Base-by-base conservation (phyloP, 306 rosid species). In the Fragaria ananassa region DNA sequence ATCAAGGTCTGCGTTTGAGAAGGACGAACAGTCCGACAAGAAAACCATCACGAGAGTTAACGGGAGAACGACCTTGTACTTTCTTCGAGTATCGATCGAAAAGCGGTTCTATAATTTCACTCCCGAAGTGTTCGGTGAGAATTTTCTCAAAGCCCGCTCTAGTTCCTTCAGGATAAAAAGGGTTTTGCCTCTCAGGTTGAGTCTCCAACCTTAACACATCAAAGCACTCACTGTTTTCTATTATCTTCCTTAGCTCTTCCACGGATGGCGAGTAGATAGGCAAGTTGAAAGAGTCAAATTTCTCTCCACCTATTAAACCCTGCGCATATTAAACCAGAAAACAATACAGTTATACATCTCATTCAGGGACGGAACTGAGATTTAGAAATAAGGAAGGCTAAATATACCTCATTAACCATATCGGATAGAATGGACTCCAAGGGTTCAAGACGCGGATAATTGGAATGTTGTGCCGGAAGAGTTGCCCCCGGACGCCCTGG, bases 201-300 rank as follows among this genome's bases (percentile, higher is more conserved):
- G 8, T 10, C 11, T 54, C 61, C 61, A 54, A 19, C 27, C 11
- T 21, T 25, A 19, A 7, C n/a, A 54, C n/a, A 25, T 21, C 27
- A 8, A 54, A 54, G 12, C 29, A 54, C 4, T 27, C 61, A n/a
- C 25, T 75, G 39, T 56, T 56, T 6, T 57, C n/a, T 54, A 77
- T 42, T 25, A 68, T 39, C 11, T 5, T 49, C 21, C 57, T n/a
- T 35, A 14, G 34, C 49, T 67, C 53, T 68, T 65, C 31, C 68
- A 46, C 19, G 15, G 81, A 76, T 56, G 76, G 70, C n/a, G 10
- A 21, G 58, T 75, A 81, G 0, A 19, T 3, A 3, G 80, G 84
- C 47, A 70, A 9, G 64, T 70, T 70, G 70, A 80, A 80, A 14
- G 76, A 44, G 46, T 80, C 72, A 7, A 76, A 9, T 63, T 76